Conservation (phyloP, 2,329 filamentous ascomycete genomes). For the Venturia oleaginea region DNA sequence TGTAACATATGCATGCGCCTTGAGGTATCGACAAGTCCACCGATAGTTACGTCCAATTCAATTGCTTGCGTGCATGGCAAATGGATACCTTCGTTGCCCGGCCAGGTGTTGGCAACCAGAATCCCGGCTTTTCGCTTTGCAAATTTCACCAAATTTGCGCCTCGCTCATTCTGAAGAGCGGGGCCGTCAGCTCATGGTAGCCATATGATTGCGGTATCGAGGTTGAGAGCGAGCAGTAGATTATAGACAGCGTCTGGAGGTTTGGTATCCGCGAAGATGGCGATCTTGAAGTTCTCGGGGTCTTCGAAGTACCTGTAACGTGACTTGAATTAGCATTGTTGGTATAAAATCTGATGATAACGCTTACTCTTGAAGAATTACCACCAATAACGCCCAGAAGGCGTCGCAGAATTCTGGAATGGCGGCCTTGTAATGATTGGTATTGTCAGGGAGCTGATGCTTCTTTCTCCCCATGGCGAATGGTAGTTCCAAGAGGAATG, state of each 20-base stretch:
- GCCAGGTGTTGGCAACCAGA: not conserved
- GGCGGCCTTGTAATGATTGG: not conserved
- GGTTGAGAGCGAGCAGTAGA: not conserved
- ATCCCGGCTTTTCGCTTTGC: not conserved
- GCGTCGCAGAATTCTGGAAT: not conserved
- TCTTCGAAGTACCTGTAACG: not conserved
- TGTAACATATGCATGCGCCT: not conserved
- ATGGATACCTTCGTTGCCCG: not conserved
- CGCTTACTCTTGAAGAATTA: constrained; percentile 4
- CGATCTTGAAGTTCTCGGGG: not conserved
- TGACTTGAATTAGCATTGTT: not conserved
- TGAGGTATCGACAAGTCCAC: not conserved
- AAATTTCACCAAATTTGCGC: not conserved
- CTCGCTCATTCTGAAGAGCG: not conserved
- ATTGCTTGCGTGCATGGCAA: not conserved
- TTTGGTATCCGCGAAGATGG: not conserved
- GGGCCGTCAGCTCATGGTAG: not conserved
- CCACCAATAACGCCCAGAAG: constrained; percentile 1
- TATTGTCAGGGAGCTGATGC: not conserved
- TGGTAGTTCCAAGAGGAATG: not conserved
- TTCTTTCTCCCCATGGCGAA: not conserved
- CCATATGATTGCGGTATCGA: not conserved
- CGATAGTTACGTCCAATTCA: not conserved
- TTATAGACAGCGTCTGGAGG: not conserved
- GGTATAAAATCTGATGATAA: too few species aligned